Base-by-base conservation (phyloP, 257 asterid genomes). In the Fraxinus pennsylvanica region DNA sequence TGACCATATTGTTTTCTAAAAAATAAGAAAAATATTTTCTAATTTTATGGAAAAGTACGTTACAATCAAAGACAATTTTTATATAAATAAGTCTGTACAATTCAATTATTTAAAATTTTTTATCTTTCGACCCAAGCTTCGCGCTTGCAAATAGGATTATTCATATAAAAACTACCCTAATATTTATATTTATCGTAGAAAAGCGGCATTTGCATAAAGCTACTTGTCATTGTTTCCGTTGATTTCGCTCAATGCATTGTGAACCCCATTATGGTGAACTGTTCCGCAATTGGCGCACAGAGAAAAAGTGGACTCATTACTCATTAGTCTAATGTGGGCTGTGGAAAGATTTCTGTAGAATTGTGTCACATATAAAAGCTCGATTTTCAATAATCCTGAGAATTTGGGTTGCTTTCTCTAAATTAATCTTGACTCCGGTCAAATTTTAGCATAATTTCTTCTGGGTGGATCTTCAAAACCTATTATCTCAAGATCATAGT, bases 231-330 rank as follows among this genome's bases (percentile, higher is more conserved):
- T 54, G 47, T 77, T 76, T 84, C 97, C 97, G 96, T 87, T 89
- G 88, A 94, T 92, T 88, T 78, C 97, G 95, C 86, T 76, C 68
- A 25, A 71, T 65, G 67, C 79, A 43, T 43, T 43, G 52, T 43
- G 52, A 43, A 41, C 47, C 52, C 17, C 52, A 43, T 41, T 41
- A 41, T 41, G 52, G 15, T 3, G 52, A 75, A 54, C 76, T 17
- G 57, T 68, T 74, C 96, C 93, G 94, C 86, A 85, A 89, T 84
- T 88, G 84, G 86, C 96, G 95, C 90, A 74, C 59, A 8, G 13
- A 43, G 52, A 43, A 12, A 68, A 43, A 67, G 61, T 52, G 65
- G 65, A 43, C 65, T 74, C 71, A 9, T 36, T 36, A 41, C 47
- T 41, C 47, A 9, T 1, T 12, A 39, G 45, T 39, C 45, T 39